Base-by-base conservation (phyloP, 2,329 filamentous ascomycete species). In the Apiospora arundinis region DNA sequence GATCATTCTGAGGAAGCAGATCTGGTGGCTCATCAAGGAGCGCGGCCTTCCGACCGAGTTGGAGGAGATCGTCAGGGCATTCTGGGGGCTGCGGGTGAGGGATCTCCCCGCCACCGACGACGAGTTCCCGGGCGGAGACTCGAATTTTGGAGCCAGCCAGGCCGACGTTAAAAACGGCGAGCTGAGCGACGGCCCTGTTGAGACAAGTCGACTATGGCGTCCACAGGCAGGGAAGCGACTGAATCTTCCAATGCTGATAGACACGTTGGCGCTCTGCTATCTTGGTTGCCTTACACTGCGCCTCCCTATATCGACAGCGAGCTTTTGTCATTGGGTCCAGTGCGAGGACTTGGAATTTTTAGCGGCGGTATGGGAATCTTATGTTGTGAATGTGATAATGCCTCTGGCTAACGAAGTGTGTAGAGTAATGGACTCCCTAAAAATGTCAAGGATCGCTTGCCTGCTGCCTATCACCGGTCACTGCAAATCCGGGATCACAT, bases 1-100 rank as follows among this genome's bases (percentile, higher is more conserved):
- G 81, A 85, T 97, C 44, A 88, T 98, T 67, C 84, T 99, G 40
- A 91, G 95, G 79, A 93, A 92, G 78, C 95, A 98, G 83, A 83
- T 94, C 21, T 83, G 89, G 77, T 95, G 92, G 86, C 85, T 98
- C 42, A 84, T 97, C 18, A 83, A 88, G 28, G 84, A 86, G 7
- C 91, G 91, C 78, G 88, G 88, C 0, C 87, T 96, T 67, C 91
- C 92, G 1, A 81, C 85, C 5, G 92, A 97, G 76, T 85, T 98
- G 16, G 94, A 97, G 85, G 91, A 85, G 9, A 86, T 97, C 12
- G 90, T 97, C 6, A 90, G 91, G 72, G 95, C 97, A 79, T 87
- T 99, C 18, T 99, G 96, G 95, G 87, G 92, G 69, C 83, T 98
- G 68, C 89, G 94, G 6, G 84, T 86, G 2, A 82, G 87, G 48